Evolutionary conservation across 1,284 basidiomycete genomes (phyloP).

Genomic region (Austroboletus novae-zelandiae): DNA sequence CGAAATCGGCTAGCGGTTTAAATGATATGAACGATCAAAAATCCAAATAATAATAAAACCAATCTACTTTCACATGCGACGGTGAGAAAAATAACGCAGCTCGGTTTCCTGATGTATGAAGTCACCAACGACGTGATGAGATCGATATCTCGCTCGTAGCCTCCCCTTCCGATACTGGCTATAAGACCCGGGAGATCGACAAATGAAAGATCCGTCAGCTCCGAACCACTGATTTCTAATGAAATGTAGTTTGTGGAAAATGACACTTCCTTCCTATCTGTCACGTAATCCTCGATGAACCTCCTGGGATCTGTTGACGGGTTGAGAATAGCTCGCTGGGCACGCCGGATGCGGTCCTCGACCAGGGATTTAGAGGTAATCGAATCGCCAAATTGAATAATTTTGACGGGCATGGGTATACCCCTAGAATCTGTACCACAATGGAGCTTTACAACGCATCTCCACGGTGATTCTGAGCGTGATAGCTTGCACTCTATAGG

Average conservation of each 20-base stretch:
- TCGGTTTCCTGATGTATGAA: constrained; percentile 59
- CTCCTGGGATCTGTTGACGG: constrained; percentile 36
- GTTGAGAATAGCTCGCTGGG: constrained; percentile 68
- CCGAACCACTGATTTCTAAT: constrained; percentile 63
- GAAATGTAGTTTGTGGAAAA: constrained; percentile 68
- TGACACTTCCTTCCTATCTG: constrained; percentile 39
- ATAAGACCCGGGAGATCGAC: constrained; percentile 58
- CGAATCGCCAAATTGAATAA: constrained; percentile 45
- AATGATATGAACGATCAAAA: background rate
- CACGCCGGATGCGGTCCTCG: constrained; percentile 60
- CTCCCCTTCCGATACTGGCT: constrained; percentile 51
- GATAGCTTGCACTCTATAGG: constrained; percentile 64
- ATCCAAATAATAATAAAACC: too few relatives aligned
- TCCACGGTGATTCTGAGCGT: constrained; percentile 46
- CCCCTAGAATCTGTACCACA: constrained; percentile 46
- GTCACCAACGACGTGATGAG: constrained; percentile 59
- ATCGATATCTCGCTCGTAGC: constrained; percentile 53
- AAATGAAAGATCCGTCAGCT: constrained; percentile 71
- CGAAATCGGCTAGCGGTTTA: constrained; percentile 58
- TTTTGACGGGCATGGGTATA: constrained; percentile 32
- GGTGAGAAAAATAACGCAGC: constrained; percentile 67
- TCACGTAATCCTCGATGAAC: too few relatives aligned
- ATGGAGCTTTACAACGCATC: constrained; percentile 54
- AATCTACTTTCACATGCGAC: constrained; percentile 69
- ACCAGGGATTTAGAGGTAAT: constrained; percentile 52